Evolutionary conservation across 1,139 yeast species (phyloP).

Genomic region (Taphrina pruni): DNA sequence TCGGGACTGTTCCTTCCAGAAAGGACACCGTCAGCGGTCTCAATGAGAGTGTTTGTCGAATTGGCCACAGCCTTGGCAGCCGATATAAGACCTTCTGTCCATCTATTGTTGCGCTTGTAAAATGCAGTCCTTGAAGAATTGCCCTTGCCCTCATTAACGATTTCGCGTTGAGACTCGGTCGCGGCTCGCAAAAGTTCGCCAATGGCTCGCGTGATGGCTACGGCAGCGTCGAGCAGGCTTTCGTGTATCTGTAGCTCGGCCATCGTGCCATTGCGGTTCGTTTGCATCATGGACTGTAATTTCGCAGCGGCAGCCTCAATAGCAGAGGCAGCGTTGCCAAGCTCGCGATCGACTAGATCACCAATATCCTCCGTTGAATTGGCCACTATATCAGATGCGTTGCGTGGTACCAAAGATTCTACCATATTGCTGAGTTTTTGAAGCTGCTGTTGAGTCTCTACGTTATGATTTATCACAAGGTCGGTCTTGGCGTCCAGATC

Average conservation of each 20-base stretch:
- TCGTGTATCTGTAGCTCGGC: slow-evolving; percentile 75
- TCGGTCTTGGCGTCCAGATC: slow-evolving; percentile 74
- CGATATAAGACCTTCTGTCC: slow-evolving; percentile 93
- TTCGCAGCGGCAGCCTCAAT: slow-evolving; percentile 71
- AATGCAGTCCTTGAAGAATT: slow-evolving; percentile 71
- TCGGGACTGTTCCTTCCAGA: slow-evolving; percentile 71
- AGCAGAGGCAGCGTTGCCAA: slow-evolving; percentile 72
- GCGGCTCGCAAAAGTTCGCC: slow-evolving; percentile 75
- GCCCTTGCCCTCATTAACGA: slow-evolving; percentile 75
- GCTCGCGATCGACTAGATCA: slow-evolving; percentile 71
- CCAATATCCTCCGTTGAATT: slow-evolving; percentile 62
- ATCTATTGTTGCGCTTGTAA: slow-evolving; percentile 84
- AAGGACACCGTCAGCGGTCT: slow-evolving; percentile 85
- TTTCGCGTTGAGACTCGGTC: slow-evolving; percentile 81
- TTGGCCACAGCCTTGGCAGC: slow-evolving; percentile 90
- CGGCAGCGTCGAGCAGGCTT: slow-evolving; percentile 77
- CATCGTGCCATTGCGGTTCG: slow-evolving; percentile 60
- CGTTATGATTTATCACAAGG: slow-evolving; percentile 73
- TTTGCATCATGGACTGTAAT: slow-evolving; percentile 61
- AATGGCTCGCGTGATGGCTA: slow-evolving; percentile 81
- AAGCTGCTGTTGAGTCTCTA: slow-evolving; percentile 72
- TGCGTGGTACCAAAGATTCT: slow-evolving; percentile 64
- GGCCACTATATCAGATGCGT: slow-evolving; percentile 48
- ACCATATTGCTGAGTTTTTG: slow-evolving; percentile 64
- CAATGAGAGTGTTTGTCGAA: slow-evolving; percentile 77